Evolutionary conservation across 257 asterid genomes (phyloP).

Genomic region (Scutellaria barbata): DNA sequence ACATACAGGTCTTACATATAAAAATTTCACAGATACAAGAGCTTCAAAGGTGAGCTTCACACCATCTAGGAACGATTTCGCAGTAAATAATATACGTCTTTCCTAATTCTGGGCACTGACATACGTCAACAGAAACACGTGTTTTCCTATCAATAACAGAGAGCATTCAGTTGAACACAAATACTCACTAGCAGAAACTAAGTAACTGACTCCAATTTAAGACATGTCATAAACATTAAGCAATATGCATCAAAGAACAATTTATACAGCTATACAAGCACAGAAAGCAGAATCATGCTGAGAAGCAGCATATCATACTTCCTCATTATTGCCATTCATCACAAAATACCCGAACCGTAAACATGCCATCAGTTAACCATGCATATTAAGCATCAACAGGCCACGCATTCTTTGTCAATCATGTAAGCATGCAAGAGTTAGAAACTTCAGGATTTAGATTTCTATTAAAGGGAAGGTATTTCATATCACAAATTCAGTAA

Average conservation of each 20-base stretch:
- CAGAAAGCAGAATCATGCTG: constrained; percentile 6
- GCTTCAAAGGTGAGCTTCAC: no score
- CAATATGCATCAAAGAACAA: background rate
- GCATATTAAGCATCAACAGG: constrained; percentile 24
- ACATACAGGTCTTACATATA: no score
- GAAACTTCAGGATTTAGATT: constrained; percentile 20
- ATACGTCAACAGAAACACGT: constrained; percentile 11
- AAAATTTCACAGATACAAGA: no score
- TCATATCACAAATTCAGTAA: constrained; percentile 14
- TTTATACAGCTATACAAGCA: constrained; percentile 3
- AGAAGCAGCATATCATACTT: constrained; percentile 30
- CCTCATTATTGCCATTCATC: constrained; percentile 15
- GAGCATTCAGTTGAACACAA: background rate
- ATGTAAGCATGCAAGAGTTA: constrained; percentile 29
- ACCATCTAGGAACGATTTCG: background rate
- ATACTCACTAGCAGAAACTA: background rate
- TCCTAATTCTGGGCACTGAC: background rate
- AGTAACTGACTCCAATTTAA: constrained; percentile 15
- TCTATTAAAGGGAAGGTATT: background rate
- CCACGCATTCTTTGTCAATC: constrained; percentile 9
- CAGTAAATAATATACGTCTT: background rate
- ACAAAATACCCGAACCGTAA: constrained; percentile 1
- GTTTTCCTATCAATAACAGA: constrained; percentile 14
- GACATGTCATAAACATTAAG: constrained; percentile 11
- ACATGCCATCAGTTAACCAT: constrained; percentile 22